Evolutionary conservation across 2,329 filamentous ascomycete genomes (phyloP).

Genomic region (Trichoderma breve): DNA sequence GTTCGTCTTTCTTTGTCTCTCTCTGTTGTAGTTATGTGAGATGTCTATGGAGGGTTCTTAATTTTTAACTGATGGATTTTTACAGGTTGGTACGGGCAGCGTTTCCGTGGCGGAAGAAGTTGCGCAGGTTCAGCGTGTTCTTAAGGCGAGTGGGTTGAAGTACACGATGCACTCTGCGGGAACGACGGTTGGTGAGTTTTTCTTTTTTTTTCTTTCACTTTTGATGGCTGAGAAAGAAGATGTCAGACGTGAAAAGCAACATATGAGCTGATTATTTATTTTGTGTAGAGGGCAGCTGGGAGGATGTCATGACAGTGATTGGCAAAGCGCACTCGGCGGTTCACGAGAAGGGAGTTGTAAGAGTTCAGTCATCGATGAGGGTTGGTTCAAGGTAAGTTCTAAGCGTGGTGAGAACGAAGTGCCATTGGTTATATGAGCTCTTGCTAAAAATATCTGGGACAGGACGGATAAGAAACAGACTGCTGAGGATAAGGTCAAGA

Average conservation of each 20-base stretch:
- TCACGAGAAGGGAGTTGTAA: constrained; percentile 71
- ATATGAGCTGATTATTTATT: not conserved
- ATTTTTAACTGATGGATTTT: not conserved
- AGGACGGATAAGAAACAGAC: constrained; percentile 85
- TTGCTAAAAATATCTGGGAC: not conserved
- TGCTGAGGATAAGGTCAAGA: constrained; percentile 74
- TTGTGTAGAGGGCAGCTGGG: constrained; percentile 81
- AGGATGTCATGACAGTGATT: constrained; percentile 78
- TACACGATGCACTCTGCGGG: constrained; percentile 93
- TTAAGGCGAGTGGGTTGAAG: constrained; percentile 75
- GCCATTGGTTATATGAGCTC: not conserved
- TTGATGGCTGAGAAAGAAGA: not conserved
- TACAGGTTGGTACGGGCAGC: constrained; percentile 73
- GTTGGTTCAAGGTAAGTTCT: constrained; percentile 68
- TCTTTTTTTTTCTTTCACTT: not conserved
- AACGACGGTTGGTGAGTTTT: constrained; percentile 73
- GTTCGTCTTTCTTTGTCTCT: constrained; percentile 44
- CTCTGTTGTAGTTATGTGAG: not conserved
- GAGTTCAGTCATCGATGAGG: constrained; percentile 87
- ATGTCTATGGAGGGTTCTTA: too few species aligned
- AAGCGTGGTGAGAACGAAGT: not conserved
- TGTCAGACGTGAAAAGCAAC: not conserved
- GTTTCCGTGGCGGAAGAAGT: constrained; percentile 79
- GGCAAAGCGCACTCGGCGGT: constrained; percentile 82
- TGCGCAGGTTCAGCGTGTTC: constrained; percentile 80